These are phyloP conservation scores for Vicia villosa DNA, from an alignment of 306 rosid genomes.

Conservation along the genomic window DNA sequence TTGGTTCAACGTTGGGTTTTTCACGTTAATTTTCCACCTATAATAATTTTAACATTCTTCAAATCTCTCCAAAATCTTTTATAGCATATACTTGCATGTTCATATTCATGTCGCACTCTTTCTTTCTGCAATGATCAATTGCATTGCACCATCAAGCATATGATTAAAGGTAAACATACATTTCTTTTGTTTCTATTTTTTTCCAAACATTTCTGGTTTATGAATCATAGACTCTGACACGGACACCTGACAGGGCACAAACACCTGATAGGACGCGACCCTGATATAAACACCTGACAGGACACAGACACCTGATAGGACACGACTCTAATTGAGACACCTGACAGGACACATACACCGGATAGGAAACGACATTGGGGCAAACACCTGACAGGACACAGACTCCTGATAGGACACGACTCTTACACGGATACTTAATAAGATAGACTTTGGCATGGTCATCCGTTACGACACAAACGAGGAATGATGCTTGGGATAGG, in stretches of 20 bases:
- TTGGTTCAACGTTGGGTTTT: not conserved
- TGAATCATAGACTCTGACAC: too few relatives aligned
- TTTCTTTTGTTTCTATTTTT: not conserved
- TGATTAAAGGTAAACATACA: constrained; percentile 5
- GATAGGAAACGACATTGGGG: too few relatives aligned
- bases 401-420: not conserved
- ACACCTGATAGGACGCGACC: not conserved
- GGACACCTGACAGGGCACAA: not conserved
- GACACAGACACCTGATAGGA: too few relatives aligned
- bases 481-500: constrained; percentile 31
- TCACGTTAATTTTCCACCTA: constrained; percentile 4
- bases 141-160: constrained; percentile 23
- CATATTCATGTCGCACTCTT: constrained; percentile 22
- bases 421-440: not conserved
- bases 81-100: constrained; percentile 2
- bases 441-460: not conserved
- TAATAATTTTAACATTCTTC: constrained; percentile 4
- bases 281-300: not conserved
- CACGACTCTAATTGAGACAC: too few relatives aligned
- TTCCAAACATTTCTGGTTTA: not conserved
- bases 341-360: too few relatives aligned
- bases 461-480: not conserved
- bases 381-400: not conserved
- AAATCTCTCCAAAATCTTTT: constrained; percentile 21
- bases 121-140: constrained; percentile 27